phyloP scores from a whole-genome alignment of 768 basidiomycete species.

The Cystobasidium tubakii region DNA sequence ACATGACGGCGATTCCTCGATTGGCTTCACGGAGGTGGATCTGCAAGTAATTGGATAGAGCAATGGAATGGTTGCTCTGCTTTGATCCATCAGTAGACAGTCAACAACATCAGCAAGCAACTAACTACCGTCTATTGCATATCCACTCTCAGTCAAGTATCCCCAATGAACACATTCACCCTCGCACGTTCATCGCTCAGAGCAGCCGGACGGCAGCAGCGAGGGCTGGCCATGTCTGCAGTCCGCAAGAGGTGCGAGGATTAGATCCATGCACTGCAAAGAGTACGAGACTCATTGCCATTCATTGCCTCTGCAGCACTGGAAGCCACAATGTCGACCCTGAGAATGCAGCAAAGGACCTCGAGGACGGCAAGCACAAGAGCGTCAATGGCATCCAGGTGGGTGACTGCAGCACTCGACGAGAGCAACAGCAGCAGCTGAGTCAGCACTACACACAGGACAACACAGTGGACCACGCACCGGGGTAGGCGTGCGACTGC shows the following conservation, averaged over 20 bases:
- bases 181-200: slow-evolving; percentile 3
- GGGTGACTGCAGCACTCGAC: neutral
- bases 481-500: too few relatives aligned
- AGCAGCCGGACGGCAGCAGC: slow-evolving; percentile 4
- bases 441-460: neutral
- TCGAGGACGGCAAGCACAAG: slow-evolving; percentile 26
- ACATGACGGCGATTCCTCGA: too few relatives aligned
- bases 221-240: neutral
- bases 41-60: too few relatives aligned
- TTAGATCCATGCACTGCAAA: neutral
- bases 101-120: neutral
- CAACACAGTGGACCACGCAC: slow-evolving; percentile 14
- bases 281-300: too few relatives aligned
- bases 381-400: slow-evolving; percentile 26
- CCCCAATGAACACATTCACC: neutral
- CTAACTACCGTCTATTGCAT: too few relatives aligned
- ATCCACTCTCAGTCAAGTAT: neutral
- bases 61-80: too few relatives aligned
- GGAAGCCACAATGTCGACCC: slow-evolving; percentile 28
- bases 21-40: too few relatives aligned
- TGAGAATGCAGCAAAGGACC: slow-evolving; percentile 34
- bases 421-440: neutral
- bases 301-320: neutral
- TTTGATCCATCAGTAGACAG: too few relatives aligned
- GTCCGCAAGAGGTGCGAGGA: neutral